A percentile compares a stretch with the other conserved stretches of the same genome.
These are phyloP conservation scores for Malus fusca DNA, from an alignment of 306 rosid species.

Conservation along the genomic window DNA sequence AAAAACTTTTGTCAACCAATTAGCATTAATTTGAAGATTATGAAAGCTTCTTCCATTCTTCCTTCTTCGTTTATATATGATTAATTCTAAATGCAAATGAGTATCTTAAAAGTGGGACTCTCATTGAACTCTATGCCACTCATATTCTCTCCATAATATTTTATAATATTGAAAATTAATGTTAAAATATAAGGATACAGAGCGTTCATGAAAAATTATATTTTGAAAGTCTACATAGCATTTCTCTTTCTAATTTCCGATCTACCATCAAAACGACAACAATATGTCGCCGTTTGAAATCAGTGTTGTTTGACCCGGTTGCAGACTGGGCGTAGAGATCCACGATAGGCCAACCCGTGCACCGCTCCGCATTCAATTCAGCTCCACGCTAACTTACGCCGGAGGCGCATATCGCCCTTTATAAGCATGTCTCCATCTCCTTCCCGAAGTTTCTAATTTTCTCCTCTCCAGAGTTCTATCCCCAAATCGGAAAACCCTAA, in stretches of 20 bases:
- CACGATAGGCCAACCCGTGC: neutral
- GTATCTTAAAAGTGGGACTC: accelerated
- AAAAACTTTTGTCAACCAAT: too few species aligned
- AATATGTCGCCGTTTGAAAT: too few species aligned
- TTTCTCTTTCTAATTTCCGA: too few species aligned
- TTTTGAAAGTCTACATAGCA: too few species aligned
- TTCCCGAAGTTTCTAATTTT: neutral
- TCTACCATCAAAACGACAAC: too few species aligned
- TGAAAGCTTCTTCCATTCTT: too few species aligned
- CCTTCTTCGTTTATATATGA: too few species aligned
- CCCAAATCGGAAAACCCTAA: neutral
- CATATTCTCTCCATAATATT: too few species aligned
- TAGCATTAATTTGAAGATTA: too few species aligned
- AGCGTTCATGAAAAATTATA: accelerated
- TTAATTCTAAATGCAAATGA: too few species aligned
- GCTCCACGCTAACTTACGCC: neutral
- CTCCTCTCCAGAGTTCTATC: neutral
- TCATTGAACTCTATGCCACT: too few species aligned
- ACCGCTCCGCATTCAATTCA: neutral
- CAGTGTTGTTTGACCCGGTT: neutral
- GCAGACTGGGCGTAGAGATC: neutral
- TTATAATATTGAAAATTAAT: too few species aligned
- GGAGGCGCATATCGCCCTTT: neutral
- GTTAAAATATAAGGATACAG: accelerated
- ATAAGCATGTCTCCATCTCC: neutral